Conservation (phyloP, 2,329 filamentous ascomycete genomes). For the Cladosporium cucumerinum region DNA sequence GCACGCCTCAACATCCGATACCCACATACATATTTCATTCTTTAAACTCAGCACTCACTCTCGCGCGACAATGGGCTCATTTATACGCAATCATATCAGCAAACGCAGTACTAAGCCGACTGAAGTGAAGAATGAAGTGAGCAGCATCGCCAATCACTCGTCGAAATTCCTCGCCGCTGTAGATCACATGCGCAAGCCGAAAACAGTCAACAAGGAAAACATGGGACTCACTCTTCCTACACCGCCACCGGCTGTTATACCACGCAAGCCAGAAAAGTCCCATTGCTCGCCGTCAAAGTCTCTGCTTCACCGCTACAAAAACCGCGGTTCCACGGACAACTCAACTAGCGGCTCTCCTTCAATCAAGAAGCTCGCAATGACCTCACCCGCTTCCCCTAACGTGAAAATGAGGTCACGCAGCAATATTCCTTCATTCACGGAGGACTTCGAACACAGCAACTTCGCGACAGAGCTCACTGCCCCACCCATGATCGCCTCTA, state of each 20-base stretch:
- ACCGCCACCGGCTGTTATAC: not conserved
- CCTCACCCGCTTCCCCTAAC: not conserved
- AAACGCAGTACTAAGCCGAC: not conserved
- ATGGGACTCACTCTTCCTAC: conserved; percentile 10
- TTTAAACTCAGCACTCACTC: not conserved
- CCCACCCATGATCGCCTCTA: not conserved
- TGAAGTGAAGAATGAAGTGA: not conserved
- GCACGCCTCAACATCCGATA: not conserved
- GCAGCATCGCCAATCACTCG: not conserved
- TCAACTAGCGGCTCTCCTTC: not conserved
- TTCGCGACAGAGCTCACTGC: not conserved
- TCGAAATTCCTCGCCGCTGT: conserved; percentile 1
- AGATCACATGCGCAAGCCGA: not conserved
- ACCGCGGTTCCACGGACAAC: not conserved
- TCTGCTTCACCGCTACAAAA: conserved; percentile 16
- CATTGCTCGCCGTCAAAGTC: conserved; percentile 14
- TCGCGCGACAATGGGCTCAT: conserved; percentile 11
- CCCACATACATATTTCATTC: not conserved
- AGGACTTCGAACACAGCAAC: not conserved
- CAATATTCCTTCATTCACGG: not conserved
- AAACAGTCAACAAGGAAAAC: not conserved
- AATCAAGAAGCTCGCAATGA: not conserved
- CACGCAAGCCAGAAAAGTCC: not conserved
- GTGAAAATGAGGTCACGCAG: not conserved
- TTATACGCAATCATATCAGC: conserved; percentile 17